These are phyloP conservation scores for Buxus sempervirens DNA, from an alignment of 164 flowering plant species.

Conservation along the genomic window DNA sequence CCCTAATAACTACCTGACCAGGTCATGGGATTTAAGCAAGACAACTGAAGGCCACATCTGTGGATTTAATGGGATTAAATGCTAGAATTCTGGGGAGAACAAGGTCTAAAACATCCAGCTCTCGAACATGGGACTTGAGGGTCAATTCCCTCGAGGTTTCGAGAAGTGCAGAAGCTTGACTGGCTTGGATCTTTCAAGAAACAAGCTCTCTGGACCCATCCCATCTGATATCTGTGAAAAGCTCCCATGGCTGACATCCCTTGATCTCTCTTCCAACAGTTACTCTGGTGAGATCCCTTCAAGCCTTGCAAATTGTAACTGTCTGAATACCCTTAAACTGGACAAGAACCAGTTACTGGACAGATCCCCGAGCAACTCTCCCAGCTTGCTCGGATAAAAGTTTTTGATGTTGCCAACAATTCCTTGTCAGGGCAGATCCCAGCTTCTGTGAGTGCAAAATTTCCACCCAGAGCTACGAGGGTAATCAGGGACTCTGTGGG, in stretches of 20 bases:
- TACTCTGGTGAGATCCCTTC: conserved; percentile 51
- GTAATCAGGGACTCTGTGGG: conserved; percentile 57
- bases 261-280: conserved; percentile 55
- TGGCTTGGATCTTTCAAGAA: conserved; percentile 54
- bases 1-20: conserved; percentile 29
- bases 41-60: conserved; percentile 50
- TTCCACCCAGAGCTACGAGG: conserved; percentile 24
- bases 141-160: conserved; percentile 48
- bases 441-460: conserved; percentile 10
- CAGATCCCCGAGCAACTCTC: conserved; percentile 44
- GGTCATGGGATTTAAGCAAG: conserved; percentile 44
- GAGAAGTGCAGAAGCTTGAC: conserved; percentile 41
- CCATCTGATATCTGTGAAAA: conserved; percentile 35
- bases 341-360: conserved; percentile 48
- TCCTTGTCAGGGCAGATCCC: conserved; percentile 58
- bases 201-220: conserved; percentile 37
- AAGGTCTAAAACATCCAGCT: conserved; percentile 43
- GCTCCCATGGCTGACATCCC: conserved; percentile 25
- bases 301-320: conserved; percentile 31
- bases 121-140: conserved; percentile 44
- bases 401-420: conserved; percentile 57
- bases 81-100: conserved; percentile 64
- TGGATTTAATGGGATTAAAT: conserved; percentile 47
- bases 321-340: conserved; percentile 46
- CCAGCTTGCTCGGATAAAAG: conserved; percentile 40